Evolutionary conservation across 2,329 filamentous ascomycete species (phyloP).

Genomic region (Ophiostoma pallidulum): DNA sequence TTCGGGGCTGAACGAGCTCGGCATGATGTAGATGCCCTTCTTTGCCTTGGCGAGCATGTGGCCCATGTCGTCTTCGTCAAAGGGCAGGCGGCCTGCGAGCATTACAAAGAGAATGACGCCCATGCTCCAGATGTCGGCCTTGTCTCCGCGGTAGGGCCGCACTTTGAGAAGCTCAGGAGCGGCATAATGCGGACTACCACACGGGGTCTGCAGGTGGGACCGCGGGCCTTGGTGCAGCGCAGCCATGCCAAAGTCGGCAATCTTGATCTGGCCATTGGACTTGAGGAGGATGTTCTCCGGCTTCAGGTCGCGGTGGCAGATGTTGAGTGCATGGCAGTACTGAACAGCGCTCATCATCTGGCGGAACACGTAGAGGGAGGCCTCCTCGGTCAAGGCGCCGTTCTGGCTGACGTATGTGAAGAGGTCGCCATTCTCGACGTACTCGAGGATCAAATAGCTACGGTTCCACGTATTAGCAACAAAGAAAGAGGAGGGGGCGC

Average conservation of each 20-base stretch:
- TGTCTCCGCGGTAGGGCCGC: slow-evolving; percentile 69
- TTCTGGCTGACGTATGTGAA: slow-evolving; percentile 75
- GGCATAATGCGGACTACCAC: slow-evolving; percentile 93
- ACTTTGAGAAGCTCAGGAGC: slow-evolving; percentile 82
- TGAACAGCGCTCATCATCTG: slow-evolving; percentile 88
- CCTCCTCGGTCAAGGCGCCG: slow-evolving; percentile 66
- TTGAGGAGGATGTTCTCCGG: slow-evolving; percentile 94
- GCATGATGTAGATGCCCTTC: slow-evolving; percentile 51
- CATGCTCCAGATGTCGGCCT: slow-evolving; percentile 90
- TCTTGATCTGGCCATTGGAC: slow-evolving; percentile 66
- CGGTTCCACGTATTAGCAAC: neutral
- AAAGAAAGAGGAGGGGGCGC: neutral
- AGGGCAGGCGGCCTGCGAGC: slow-evolving; percentile 75
- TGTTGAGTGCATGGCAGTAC: slow-evolving; percentile 89
- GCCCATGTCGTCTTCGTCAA: slow-evolving; percentile 57
- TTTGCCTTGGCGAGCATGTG: slow-evolving; percentile 53
- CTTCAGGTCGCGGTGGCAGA: slow-evolving; percentile 93
- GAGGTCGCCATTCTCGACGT: slow-evolving; percentile 68
- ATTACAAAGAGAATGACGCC: slow-evolving; percentile 85
- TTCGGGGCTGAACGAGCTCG: slow-evolving; percentile 53
- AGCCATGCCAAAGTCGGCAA: slow-evolving; percentile 97
- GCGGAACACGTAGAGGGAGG: slow-evolving; percentile 76
- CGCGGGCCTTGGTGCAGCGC: slow-evolving; percentile 73
- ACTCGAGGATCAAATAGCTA: slow-evolving; percentile 91
- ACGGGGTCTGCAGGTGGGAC: slow-evolving; percentile 76